phyloP scores from a whole-genome alignment of 2,329 filamentous ascomycete species.

The Trichoderma atroviride region DNA sequence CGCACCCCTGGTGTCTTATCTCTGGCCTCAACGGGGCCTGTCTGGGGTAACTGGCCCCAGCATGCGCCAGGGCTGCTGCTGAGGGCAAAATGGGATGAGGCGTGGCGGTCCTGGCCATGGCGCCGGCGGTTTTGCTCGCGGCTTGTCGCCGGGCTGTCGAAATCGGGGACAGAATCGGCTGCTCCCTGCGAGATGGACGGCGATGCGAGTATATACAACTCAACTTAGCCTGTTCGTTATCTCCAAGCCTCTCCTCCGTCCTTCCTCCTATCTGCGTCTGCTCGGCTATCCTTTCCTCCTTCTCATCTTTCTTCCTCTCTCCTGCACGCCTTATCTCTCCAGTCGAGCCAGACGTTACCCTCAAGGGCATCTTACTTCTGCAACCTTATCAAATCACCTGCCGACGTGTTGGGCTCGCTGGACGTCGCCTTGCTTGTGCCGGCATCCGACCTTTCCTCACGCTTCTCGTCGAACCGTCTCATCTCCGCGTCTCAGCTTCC shows the following conservation, averaged over 20 bases:
- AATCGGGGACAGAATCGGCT: slow-evolving; percentile 6
- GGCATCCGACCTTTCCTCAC: slow-evolving; percentile 17
- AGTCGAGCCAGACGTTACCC: not conserved
- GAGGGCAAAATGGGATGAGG: slow-evolving; percentile 9
- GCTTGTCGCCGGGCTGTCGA: slow-evolving; percentile 23
- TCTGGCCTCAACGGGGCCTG: slow-evolving; percentile 16
- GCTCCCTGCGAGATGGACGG: slow-evolving; percentile 8
- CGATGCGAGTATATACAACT: slow-evolving; percentile 20
- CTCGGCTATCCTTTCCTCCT: slow-evolving; percentile 12
- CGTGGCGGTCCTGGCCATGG: slow-evolving; percentile 19
- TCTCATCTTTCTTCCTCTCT: slow-evolving; percentile 18
- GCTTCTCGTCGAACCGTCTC: slow-evolving; percentile 8
- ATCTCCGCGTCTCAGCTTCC: not conserved
- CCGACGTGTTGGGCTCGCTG: slow-evolving; percentile 17
- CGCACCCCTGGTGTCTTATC: slow-evolving; percentile 28
- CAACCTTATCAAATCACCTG: slow-evolving; percentile 24
- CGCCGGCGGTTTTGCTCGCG: slow-evolving; percentile 6
- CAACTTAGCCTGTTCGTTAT: slow-evolving; percentile 21
- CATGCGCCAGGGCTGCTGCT: slow-evolving; percentile 17
- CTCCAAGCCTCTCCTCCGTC: slow-evolving; percentile 18
- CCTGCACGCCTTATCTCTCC: slow-evolving; percentile 24
- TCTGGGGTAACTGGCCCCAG: slow-evolving; percentile 24
- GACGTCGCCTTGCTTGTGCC: slow-evolving; percentile 25
- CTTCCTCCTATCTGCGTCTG: slow-evolving; percentile 13
- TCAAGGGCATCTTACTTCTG: slow-evolving; percentile 24